Evolutionary conservation across 2,329 filamentous ascomycete genomes (phyloP), one percentile per base, ranked within the genome.

Genomic region (Gnomoniopsis sp.): DNA sequence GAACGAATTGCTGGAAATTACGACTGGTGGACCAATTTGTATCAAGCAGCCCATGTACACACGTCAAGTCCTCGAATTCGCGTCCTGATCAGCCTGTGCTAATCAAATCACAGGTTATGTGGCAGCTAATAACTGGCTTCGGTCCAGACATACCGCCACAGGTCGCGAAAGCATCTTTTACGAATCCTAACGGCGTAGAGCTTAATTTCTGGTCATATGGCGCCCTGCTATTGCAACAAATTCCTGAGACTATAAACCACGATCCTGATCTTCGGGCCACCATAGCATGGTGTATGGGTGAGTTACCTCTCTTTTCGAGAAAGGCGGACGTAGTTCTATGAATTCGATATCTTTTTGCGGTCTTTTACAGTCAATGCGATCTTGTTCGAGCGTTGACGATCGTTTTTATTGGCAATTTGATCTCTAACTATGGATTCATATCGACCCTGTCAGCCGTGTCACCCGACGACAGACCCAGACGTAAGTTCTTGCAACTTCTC

Each of bases 21-120:
- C 23, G 36, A 48, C 15, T 57, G 49, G 49, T 30, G 49, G 41
- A 52, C 48, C n/a, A 57, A 57, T 44, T 52, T 57, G n/a, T 57
- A 57, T 26, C 55, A 57, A 21, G 49, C 38, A 47, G 55, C 48
- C 43, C 49, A 38, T 21, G 55, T 57, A 57, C 6, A 22, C 11
- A 3, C 3, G 19, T 23, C n/a, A 3, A 23, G 4, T 34, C n/a
- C 4, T 51, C 21, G 3, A 19, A 11, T 6, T 15, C 14, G 22
- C 4, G 11, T 8, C 21, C n/a, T n/a, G n/a, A n/a, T n/a, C n/a
- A n/a, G n/a, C n/a, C n/a, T n/a, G 15, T 12, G 26, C 54, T 56
- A 26, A 56, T 10, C 1, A 8, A 17, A 6, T 43, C 1, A 6
- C 33, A 50, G 54, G 44, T 50, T 17, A 56, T 56, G 54, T 57